phyloP scores from a whole-genome alignment of 1,284 basidiomycete species.

The Ganoderma multipileum region DNA sequence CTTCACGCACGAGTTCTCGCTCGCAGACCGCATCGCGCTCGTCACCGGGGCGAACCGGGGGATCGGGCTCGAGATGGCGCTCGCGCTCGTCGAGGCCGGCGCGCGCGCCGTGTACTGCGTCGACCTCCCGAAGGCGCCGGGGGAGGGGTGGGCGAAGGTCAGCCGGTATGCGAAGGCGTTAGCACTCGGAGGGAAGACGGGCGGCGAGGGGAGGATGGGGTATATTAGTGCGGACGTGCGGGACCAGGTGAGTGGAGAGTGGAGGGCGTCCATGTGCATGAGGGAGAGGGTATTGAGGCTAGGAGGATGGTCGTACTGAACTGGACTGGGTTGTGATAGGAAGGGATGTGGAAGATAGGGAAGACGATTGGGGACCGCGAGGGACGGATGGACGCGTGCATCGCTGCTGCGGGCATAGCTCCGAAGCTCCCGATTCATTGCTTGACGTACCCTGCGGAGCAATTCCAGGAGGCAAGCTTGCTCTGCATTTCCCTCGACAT shows the following conservation, averaged over 20 bases:
- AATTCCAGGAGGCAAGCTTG: conserved; percentile 68
- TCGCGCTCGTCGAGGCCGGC: conserved; percentile 79
- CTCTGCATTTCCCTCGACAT: background rate
- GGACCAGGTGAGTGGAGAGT: conserved; percentile 48
- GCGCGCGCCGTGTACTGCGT: conserved; percentile 79
- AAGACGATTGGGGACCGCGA: conserved; percentile 68
- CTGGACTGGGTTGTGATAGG: conserved; percentile 19
- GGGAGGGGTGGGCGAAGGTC: conserved; percentile 69
- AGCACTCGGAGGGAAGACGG: conserved; percentile 52
- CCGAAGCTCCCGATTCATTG: conserved; percentile 64
- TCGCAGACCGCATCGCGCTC: conserved; percentile 76
- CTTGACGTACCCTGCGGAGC: conserved; percentile 69
- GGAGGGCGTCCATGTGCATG: too few species aligned
- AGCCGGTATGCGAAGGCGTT: conserved; percentile 45
- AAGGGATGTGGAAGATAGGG: conserved; percentile 58
- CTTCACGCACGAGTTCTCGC: conserved; percentile 76
- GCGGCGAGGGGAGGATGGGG: conserved; percentile 56
- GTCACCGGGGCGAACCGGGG: conserved; percentile 84
- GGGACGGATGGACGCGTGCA: conserved; percentile 74
- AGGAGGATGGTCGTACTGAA: background rate
- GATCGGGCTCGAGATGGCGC: conserved; percentile 83
- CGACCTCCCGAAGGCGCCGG: conserved; percentile 71
- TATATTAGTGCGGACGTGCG: conserved; percentile 72
- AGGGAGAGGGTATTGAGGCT: too few species aligned
- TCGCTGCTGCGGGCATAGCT: conserved; percentile 64